Evolutionary conservation across 768 basidiomycete genomes (phyloP).

Genomic region (Amanita pseudoporphyria): DNA sequence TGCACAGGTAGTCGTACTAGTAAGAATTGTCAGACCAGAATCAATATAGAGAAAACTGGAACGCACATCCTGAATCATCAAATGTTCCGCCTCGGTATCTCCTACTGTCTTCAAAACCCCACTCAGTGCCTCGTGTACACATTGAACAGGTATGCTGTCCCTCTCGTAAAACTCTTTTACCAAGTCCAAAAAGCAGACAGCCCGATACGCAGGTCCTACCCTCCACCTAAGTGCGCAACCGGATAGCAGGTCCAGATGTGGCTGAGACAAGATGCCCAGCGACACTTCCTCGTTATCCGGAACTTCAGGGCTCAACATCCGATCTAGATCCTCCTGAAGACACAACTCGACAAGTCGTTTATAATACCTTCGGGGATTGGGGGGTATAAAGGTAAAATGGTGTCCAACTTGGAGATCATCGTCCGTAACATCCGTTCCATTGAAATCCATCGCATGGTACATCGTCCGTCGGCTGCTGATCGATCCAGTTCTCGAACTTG

Average conservation of each 20-base stretch:
- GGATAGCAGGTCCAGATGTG: conserved; percentile 75
- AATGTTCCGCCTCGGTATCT: conserved; percentile 63
- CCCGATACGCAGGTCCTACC: conserved; percentile 70
- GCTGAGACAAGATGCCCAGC: conserved; percentile 73
- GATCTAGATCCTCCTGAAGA: conserved; percentile 76
- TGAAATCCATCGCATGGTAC: conserved; percentile 20
- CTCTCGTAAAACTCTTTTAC: conserved; percentile 84
- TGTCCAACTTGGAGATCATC: conserved; percentile 66
- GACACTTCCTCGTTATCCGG: conserved; percentile 95
- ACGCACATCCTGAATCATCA: conserved; percentile 80
- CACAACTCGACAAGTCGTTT: conserved; percentile 76
- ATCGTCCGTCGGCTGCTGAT: conserved; percentile 63
- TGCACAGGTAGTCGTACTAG: conserved; percentile 61
- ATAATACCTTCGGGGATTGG: conserved; percentile 81
- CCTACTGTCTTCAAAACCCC: conserved; percentile 60
- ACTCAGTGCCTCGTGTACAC: conserved; percentile 82
- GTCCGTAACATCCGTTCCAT: conserved; percentile 31
- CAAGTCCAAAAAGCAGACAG: conserved; percentile 73
- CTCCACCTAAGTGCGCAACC: conserved; percentile 90
- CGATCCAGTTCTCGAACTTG: conserved; percentile 44
- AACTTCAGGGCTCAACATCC: conserved; percentile 85
- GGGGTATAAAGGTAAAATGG: conserved; percentile 85
- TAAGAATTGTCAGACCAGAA: conserved; percentile 5
- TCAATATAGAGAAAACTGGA: conserved; percentile 5
- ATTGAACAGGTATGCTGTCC: conserved; percentile 88